Percentiles rank a stretch among this genome's conserved stretches.
These are phyloP conservation scores for Eimeria brunetti DNA, from an alignment of 169 alveolate species.

Conservation along the genomic window DNA sequence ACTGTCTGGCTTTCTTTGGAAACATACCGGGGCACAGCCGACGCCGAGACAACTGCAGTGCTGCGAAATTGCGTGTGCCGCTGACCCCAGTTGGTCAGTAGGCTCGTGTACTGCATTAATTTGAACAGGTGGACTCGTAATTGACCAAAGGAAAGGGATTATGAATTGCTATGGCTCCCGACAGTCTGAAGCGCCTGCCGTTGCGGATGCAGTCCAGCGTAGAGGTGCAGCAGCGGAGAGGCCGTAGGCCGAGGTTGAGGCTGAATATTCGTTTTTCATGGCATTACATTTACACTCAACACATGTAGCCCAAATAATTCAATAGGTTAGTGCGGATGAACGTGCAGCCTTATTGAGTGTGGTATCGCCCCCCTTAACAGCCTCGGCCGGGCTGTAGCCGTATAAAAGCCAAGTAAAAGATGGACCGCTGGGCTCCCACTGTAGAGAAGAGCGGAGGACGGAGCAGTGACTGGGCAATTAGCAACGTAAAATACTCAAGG, in stretches of 20 bases:
- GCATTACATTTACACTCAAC: not conserved
- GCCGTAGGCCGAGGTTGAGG: not conserved
- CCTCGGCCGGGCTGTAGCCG: not conserved
- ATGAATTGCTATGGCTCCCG: not conserved
- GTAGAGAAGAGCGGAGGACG: not conserved
- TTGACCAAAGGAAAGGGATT: not conserved
- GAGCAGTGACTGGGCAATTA: not conserved
- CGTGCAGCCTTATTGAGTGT: not conserved
- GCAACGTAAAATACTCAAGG: not conserved
- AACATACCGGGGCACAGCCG: not conserved
- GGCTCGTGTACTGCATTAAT: not conserved
- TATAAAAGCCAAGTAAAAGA: too few relatives aligned
- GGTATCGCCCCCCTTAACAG: not conserved
- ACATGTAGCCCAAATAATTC: not conserved
- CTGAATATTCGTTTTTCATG: not conserved
- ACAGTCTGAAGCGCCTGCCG: not conserved
- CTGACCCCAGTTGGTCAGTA: not conserved
- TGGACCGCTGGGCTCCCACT: not conserved
- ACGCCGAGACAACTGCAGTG: not conserved
- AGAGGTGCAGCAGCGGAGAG: not conserved
- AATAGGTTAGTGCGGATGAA: not conserved
- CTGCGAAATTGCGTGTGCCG: constrained; percentile 11
- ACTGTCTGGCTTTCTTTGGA: too few relatives aligned
- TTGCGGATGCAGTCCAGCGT: not conserved
- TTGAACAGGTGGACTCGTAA: not conserved